Base-by-base conservation (phyloP, 805 yeast species). In the Starmerella bacillaris region DNA sequence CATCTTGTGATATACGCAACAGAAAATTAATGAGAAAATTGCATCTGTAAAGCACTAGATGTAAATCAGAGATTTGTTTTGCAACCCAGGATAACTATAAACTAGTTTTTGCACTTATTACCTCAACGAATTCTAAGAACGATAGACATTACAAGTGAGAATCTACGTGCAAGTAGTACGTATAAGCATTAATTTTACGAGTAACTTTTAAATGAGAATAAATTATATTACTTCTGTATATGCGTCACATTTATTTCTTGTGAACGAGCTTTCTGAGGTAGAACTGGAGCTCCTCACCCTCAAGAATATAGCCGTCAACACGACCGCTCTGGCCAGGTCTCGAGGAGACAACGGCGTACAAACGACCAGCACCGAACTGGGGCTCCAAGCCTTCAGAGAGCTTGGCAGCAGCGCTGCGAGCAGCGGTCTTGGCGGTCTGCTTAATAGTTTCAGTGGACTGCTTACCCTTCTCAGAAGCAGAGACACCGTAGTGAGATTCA, bases 261-360 rank as follows among this genome's bases (percentile, higher is more conserved):
- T 46, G 48, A 65, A 94, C 92, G 67, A 89, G 74, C 82, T 94
- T 86, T 78, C 94, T 83, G 67, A 89, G 77, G 94, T 89, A 89
- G 92, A 89, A 89, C 66, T 96, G 96, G 68, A 89, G 82, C 73
- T 89, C 98, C 67, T 89, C 98, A 71, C 98, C 98, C 75, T 89
- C 98, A 66, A 89, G 79, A 70, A 89, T 78, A 92, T 89, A 89
- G 70, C 98, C 98, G 67, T 89, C 98, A 71, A 83, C 77, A 74
- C 98, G 92, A 69, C 98, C 98, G 54, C 93, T 78, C 76, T 89
- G 98, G 68, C 98, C 98, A 66, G 98, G 98, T 76, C 98, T 83
- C 42, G 98, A 89, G 53, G 98, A 83, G 64, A 89, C 82, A 65
- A 72, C 73, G 66, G 98, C 98, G 74, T 89, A 89, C 60, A 89